Conservation (phyloP, 805 yeast genomes). For the Schwanniomyces sp. region DNA sequence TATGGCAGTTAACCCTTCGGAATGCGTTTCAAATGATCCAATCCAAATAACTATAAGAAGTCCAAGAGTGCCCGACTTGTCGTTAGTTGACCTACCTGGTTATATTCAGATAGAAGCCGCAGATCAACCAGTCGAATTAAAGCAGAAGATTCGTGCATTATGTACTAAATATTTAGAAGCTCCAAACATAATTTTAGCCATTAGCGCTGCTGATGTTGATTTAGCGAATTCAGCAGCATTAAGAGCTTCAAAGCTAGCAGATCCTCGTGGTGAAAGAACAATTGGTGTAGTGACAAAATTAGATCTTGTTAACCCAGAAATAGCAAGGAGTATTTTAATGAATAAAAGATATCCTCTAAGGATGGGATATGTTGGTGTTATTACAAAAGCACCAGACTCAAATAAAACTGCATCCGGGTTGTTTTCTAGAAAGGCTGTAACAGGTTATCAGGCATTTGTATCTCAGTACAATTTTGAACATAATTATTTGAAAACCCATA, state of each 20-base stretch:
- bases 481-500: slow-evolving; percentile 62
- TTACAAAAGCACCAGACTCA: slow-evolving; percentile 70
- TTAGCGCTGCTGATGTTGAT: slow-evolving; percentile 97
- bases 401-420: slow-evolving; percentile 23
- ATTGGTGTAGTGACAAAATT: slow-evolving; percentile 94
- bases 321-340: slow-evolving; percentile 65
- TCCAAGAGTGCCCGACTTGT: slow-evolving; percentile 84
- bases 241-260: slow-evolving; percentile 83
- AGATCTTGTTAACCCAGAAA: slow-evolving; percentile 79
- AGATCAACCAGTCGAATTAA: slow-evolving; percentile 87
- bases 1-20: slow-evolving; percentile 84
- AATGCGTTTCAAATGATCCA: slow-evolving; percentile 90
- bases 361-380: slow-evolving; percentile 99
- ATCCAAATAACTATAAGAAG: slow-evolving; percentile 90
- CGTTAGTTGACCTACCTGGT: slow-evolving; percentile 95
- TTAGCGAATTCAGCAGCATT: slow-evolving; percentile 94
- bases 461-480: slow-evolving; percentile 62
- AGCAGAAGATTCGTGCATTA: slow-evolving; percentile 71
- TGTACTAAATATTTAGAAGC: slow-evolving; percentile 85
- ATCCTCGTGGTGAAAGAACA: slow-evolving; percentile 93
- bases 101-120: slow-evolving; percentile 96
- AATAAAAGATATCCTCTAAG: slow-evolving; percentile 85
- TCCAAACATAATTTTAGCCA: slow-evolving; percentile 93
- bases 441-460: slow-evolving; percentile 61
- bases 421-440: slow-evolving; percentile 45